Percentiles rank a stretch among this genome's conserved stretches.
Conservation (phyloP, 192 early-diverging fungal species). For the Linnemannia schmuckeri region DNA sequence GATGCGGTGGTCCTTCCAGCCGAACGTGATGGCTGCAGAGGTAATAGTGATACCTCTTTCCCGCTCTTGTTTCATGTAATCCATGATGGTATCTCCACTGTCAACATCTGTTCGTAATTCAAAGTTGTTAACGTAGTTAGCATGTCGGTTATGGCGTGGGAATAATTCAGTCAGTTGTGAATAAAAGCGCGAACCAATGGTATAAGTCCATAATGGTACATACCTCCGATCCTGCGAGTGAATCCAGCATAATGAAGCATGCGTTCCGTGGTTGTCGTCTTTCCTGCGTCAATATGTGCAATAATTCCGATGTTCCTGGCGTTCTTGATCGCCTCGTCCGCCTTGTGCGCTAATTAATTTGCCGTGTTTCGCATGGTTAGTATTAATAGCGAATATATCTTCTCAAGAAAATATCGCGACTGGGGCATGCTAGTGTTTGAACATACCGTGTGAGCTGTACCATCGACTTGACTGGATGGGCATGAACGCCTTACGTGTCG, state of each 20-base stretch:
- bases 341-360: slow-evolving; percentile 28
- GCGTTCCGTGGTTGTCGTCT: slow-evolving; percentile 97
- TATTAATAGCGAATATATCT: not conserved
- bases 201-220: not conserved
- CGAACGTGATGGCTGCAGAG: slow-evolving; percentile 92
- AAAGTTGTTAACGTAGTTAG: not conserved
- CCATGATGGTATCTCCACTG: slow-evolving; percentile 94
- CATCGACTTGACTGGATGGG: slow-evolving; percentile 30
- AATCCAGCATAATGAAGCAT: slow-evolving; percentile 97
- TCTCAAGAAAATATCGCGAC: not conserved
- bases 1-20: slow-evolving; percentile 78
- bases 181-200: not conserved
- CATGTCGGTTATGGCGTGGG: not conserved
- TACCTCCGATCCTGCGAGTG: slow-evolving; percentile 88
- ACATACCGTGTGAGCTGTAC: slow-evolving; percentile 50
- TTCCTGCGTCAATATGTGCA: slow-evolving; percentile 97
- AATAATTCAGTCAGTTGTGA: not conserved
- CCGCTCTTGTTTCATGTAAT: slow-evolving; percentile 89
- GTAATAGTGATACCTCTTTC: slow-evolving; percentile 96
- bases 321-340: slow-evolving; percentile 55
- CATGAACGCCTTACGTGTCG: not conserved
- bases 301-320: slow-evolving; percentile 94
- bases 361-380: not conserved
- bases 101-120: slow-evolving; percentile 76
- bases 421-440: not conserved